Conservation (phyloP, 768 basidiomycete species). For the Porpolomopsis calyptriformis region DNA sequence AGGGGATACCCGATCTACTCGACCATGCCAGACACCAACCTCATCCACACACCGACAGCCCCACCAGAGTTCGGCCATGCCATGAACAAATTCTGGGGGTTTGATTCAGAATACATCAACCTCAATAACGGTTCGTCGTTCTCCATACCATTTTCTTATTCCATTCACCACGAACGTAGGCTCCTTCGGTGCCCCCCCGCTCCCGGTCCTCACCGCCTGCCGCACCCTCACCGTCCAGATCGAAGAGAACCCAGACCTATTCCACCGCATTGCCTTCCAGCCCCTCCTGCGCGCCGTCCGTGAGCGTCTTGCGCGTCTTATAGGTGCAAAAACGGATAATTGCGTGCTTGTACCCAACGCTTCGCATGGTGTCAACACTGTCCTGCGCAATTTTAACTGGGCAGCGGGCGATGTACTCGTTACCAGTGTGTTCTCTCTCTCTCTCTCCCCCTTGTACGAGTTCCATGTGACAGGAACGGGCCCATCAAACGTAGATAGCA, state of each 20-base stretch:
- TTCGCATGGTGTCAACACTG: neutral
- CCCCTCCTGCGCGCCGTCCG: slow-evolving; percentile 27
- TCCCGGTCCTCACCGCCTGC: slow-evolving; percentile 33
- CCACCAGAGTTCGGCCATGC: slow-evolving; percentile 36
- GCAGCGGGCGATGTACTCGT: slow-evolving; percentile 51
- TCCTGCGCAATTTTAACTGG: slow-evolving; percentile 45
- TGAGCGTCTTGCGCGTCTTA: slow-evolving; percentile 36
- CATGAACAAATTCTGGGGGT: slow-evolving; percentile 32
- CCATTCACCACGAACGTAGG: slow-evolving; percentile 19
- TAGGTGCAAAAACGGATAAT: slow-evolving; percentile 26
- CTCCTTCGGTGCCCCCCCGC: slow-evolving; percentile 33
- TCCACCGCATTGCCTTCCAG: slow-evolving; percentile 25
- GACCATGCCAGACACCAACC: neutral
- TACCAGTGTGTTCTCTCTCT: slow-evolving; percentile 27
- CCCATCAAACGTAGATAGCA: slow-evolving; percentile 12
- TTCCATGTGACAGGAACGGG: neutral
- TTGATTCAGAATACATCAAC: slow-evolving; percentile 31
- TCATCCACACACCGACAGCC: neutral
- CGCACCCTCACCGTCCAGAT: slow-evolving; percentile 24
- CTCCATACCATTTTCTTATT: neutral
- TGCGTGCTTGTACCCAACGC: neutral
- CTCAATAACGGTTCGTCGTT: slow-evolving; percentile 32
- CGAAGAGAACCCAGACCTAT: slow-evolving; percentile 44
- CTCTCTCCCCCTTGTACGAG: neutral
- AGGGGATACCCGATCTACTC: no score